phyloP scores from a whole-genome alignment of 2,329 filamentous ascomycete genomes.

The Pseudogymnoascus sp. region DNA sequence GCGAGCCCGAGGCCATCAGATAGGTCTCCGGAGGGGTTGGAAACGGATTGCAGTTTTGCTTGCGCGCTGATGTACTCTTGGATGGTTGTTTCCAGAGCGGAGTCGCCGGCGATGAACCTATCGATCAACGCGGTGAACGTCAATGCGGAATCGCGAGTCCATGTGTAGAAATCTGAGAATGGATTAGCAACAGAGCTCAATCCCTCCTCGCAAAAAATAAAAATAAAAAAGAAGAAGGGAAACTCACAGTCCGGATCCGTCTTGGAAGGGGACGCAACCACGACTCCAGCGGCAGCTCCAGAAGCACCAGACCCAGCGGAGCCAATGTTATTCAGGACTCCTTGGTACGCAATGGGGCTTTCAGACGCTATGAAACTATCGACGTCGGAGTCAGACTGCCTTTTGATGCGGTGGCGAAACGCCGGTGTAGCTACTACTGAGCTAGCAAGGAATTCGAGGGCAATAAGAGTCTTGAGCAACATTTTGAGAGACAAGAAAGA shows the following conservation, averaged over 20 bases:
- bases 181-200: not conserved
- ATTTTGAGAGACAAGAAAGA: not conserved
- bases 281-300: slow-evolving; percentile 36
- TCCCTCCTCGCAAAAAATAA: not conserved
- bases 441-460: slow-evolving; percentile 5
- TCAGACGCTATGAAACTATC: not conserved
- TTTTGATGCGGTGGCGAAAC: not conserved
- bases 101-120: slow-evolving; percentile 43
- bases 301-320: not conserved
- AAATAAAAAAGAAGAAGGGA: not conserved
- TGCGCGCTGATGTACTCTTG: slow-evolving; percentile 63
- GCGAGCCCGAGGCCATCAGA: slow-evolving; percentile 45
- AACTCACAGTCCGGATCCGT: slow-evolving; percentile 47
- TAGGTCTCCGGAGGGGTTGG: slow-evolving; percentile 49
- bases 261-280: slow-evolving; percentile 52
- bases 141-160: slow-evolving; percentile 68
- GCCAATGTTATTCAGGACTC: not conserved
- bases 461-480: not conserved
- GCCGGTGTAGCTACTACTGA: not conserved
- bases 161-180: slow-evolving; percentile 63
- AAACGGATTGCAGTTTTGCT: slow-evolving; percentile 47
- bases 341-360: not conserved
- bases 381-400: not conserved
- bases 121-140: slow-evolving; percentile 64
- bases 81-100: slow-evolving; percentile 48